A percentile compares a stretch with the other conserved stretches of the same genome.
phyloP scores from a whole-genome alignment of 106 monocot species.

The Acorus gramineus region DNA sequence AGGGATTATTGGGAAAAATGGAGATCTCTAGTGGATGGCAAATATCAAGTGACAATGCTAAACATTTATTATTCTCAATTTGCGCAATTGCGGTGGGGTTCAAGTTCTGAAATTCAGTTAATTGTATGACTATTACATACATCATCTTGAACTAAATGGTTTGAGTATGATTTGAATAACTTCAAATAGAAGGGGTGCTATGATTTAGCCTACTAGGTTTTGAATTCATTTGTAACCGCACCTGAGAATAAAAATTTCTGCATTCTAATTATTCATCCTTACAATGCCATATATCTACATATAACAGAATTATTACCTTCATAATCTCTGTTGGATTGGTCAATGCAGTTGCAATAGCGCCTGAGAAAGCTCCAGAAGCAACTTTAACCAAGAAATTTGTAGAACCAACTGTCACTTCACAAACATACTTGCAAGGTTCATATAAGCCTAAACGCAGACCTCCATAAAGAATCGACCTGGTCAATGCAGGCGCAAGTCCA shows the following conservation, averaged over 20 bases:
- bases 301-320: conserved; percentile 35
- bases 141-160: no score
- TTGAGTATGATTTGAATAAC: no score
- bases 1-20: no score
- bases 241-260: conserved; percentile 26
- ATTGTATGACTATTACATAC: no score
- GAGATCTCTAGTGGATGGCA: no score
- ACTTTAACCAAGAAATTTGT: conserved; percentile 74
- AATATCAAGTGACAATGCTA: no score
- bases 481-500: conserved; percentile 69
- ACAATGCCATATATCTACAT: background rate
- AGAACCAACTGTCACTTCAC: conserved; percentile 58
- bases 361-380: conserved; percentile 84
- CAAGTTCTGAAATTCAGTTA: no score
- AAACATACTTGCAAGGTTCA: conserved; percentile 75
- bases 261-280: background rate
- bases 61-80: no score
- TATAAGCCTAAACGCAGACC: conserved; percentile 86
- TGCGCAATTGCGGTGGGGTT: no score
- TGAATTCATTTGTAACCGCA: conserved; percentile 73
- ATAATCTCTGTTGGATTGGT: conserved; percentile 89
- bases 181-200: no score
- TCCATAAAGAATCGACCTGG: conserved; percentile 83
- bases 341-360: conserved; percentile 70
- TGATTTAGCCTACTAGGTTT: conserved; percentile 29